phyloP scores from a whole-genome alignment of 176 grass and related monocot genomes.

The Chloris gayana region DNA sequence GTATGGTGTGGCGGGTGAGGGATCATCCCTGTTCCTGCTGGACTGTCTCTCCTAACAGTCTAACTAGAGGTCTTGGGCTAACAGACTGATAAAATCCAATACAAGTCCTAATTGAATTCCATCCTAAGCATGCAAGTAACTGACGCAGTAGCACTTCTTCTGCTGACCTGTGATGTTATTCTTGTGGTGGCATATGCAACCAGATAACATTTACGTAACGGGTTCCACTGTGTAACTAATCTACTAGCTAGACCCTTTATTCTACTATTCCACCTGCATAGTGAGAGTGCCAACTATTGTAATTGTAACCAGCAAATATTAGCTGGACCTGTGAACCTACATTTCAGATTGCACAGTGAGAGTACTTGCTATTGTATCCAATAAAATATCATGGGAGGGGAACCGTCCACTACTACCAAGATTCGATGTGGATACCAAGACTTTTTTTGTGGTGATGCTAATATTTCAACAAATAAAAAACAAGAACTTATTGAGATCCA shows the following conservation, averaged over 20 bases:
- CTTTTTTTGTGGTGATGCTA: background rate
- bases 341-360: background rate
- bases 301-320: background rate
- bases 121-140: background rate
- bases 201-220: no score
- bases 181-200: background rate
- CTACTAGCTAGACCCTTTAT: background rate
- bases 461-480: conserved; percentile 21
- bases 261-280: background rate
- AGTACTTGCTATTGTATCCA: background rate
- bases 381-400: conserved; percentile 18
- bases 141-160: background rate
- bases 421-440: conserved; percentile 8
- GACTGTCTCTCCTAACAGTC: background rate
- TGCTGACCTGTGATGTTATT: background rate
- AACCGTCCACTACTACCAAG: background rate
- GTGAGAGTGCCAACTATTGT: background rate
- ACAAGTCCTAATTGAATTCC: background rate
- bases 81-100: background rate
- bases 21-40: background rate
- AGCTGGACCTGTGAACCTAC: conserved; percentile 22
- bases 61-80: background rate
- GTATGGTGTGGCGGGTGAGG: background rate
- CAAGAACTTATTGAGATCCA: conserved; percentile 11
- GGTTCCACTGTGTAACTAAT: background rate